Percentiles rank a stretch among this genome's conserved stretches.
Conservation (phyloP, 371 early-diverging fungal genomes). For the Rhizopus microsporus region DNA sequence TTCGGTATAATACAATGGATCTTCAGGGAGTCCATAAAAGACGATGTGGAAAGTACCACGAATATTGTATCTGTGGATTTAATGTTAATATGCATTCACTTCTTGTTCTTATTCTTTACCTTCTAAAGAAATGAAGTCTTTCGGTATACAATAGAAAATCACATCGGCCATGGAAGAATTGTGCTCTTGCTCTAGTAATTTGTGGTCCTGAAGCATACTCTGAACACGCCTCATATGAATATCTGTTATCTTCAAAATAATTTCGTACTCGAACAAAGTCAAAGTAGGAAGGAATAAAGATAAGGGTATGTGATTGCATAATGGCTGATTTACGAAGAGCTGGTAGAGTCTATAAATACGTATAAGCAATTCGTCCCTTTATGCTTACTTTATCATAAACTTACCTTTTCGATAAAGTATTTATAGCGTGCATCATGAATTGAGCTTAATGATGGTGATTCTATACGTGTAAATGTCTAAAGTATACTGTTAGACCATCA, state of each 20-base stretch:
- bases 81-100: too few species aligned
- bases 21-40: constrained; percentile 90
- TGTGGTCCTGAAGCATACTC: constrained; percentile 75
- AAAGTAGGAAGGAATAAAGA: constrained; percentile 95
- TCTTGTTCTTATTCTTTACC: constrained; percentile 33
- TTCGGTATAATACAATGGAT: constrained; percentile 89
- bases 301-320: constrained; percentile 73
- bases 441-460: constrained; percentile 54
- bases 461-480: constrained; percentile 71
- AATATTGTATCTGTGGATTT: constrained; percentile 65
- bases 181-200: constrained; percentile 74
- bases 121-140: constrained; percentile 92
- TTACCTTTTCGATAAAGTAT: constrained; percentile 80
- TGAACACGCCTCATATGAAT: constrained; percentile 73
- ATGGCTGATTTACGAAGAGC: constrained; percentile 60
- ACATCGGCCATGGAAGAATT: constrained; percentile 81
- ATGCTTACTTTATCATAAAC: not conserved
- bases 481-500: not conserved
- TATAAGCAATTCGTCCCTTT: not conserved
- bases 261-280: constrained; percentile 94
- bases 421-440: constrained; percentile 84
- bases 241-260: constrained; percentile 75
- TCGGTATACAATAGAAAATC: constrained; percentile 87
- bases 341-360: constrained; percentile 47
- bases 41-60: constrained; percentile 84